Percentiles rank a stretch among this genome's conserved stretches.
Evolutionary conservation across 495 filamentous ascomycete genomes (phyloP).

Genomic region (Neurospora sp.): DNA sequence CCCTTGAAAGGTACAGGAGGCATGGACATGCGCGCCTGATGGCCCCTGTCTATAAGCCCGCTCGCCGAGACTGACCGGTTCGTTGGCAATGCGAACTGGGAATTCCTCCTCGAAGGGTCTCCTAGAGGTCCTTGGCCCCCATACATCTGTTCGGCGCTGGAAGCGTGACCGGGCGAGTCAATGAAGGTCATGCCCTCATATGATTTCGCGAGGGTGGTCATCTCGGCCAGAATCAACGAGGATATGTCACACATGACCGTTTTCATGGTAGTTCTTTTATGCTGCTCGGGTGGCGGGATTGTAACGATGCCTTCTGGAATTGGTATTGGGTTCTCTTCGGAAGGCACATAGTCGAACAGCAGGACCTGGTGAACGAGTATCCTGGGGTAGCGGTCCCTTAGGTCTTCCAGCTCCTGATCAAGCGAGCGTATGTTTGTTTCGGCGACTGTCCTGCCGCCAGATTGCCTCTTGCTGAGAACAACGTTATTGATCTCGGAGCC

Average conservation of each 20-base stretch:
- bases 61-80: slow-evolving; percentile 41
- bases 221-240: slow-evolving; percentile 70
- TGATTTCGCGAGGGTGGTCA: slow-evolving; percentile 77
- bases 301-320: slow-evolving; percentile 55
- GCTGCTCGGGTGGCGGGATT: slow-evolving; percentile 61
- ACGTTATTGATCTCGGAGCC: slow-evolving; percentile 47
- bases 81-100: slow-evolving; percentile 37
- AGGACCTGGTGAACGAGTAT: slow-evolving; percentile 69
- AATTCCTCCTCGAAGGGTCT: slow-evolving; percentile 37
- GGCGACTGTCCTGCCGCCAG: slow-evolving; percentile 33
- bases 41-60: slow-evolving; percentile 34
- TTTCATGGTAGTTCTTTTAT: slow-evolving; percentile 82
- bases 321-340: slow-evolving; percentile 30
- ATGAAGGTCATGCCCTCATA: slow-evolving; percentile 71
- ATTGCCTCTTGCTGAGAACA: slow-evolving; percentile 36
- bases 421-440: slow-evolving; percentile 43
- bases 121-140: slow-evolving; percentile 7
- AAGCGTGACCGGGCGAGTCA: slow-evolving; percentile 55
- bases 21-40: slow-evolving; percentile 66
- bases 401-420: slow-evolving; percentile 55
- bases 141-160: slow-evolving; percentile 23
- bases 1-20: slow-evolving; percentile 41
- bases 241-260: slow-evolving; percentile 91
- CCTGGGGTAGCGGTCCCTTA: slow-evolving; percentile 62
- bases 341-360: slow-evolving; percentile 59